phyloP scores from a whole-genome alignment of 768 basidiomycete genomes.

The Xerocomellus amylosporus region DNA sequence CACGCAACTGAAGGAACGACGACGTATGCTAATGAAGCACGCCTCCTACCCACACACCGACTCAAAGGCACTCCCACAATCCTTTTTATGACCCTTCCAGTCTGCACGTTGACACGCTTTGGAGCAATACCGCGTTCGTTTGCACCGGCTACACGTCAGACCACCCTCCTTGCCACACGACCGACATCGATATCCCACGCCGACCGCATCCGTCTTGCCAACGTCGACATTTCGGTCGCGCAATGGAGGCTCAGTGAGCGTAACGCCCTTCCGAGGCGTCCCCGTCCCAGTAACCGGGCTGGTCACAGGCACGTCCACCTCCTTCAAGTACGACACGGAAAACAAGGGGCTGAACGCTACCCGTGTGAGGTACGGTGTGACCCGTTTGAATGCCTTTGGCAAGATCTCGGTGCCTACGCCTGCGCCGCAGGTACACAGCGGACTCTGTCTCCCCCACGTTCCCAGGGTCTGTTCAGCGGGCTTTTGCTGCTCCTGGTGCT shows the following conservation, averaged over 20 bases:
- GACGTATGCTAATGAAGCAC: not conserved
- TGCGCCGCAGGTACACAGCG: constrained; percentile 15
- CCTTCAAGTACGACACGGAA: constrained; percentile 46
- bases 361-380: constrained; percentile 44
- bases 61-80: not conserved
- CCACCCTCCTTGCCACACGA: constrained; percentile 2
- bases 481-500: constrained; percentile 23
- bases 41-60: not conserved
- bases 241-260: too few species aligned
- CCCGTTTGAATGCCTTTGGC: constrained; percentile 36
- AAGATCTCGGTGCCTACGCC: constrained; percentile 13
- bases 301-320: not conserved
- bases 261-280: not conserved
- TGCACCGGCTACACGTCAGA: constrained; percentile 37
- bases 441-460: constrained; percentile 3
- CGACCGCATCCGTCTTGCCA: not conserved
- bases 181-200: not conserved
- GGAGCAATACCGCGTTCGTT: constrained; percentile 42
- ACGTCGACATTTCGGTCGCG: not conserved
- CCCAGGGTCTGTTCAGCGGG: constrained; percentile 31
- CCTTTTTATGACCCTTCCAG: constrained; percentile 12
- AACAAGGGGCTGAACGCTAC: constrained; percentile 55
- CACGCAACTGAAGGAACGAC: too few species aligned
- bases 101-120: constrained; percentile 35
- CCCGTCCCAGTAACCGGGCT: not conserved